Conservation (phyloP, 23 red algal species). For the Gracilaria domingensis region DNA sequence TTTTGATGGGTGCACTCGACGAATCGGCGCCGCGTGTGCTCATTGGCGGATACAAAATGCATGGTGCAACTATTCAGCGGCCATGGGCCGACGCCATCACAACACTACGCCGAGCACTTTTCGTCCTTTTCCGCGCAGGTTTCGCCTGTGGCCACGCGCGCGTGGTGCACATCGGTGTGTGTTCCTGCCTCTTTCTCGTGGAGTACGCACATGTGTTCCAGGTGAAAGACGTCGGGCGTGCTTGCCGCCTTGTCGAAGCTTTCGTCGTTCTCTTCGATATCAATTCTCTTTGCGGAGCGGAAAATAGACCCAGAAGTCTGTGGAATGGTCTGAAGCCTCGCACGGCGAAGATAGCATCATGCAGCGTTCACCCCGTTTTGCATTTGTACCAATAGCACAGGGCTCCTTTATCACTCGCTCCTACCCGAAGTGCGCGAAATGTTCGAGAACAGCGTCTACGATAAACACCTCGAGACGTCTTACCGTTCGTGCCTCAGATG, state of each 20-base stretch:
- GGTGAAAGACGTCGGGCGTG: no score
- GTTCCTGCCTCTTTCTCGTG: background rate
- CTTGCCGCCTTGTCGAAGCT: background rate
- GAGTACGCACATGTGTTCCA: no score
- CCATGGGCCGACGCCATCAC: no score
- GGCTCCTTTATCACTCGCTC: background rate
- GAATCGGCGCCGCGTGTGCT: background rate
- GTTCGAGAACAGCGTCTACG: background rate
- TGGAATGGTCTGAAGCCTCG: background rate
- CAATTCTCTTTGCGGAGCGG: background rate
- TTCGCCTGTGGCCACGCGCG: no score
- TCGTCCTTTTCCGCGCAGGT: background rate
- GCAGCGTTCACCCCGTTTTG: background rate
- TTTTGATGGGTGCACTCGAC: background rate
- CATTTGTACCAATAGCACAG: background rate
- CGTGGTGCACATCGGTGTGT: no score
- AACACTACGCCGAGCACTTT: background rate
- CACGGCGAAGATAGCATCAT: background rate
- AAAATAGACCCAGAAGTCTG: background rate
- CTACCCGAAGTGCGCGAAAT: background rate
- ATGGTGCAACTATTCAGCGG: background rate
- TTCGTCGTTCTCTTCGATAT: background rate
- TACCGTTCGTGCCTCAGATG: background rate
- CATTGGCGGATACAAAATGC: background rate
- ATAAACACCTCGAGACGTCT: background rate